Conservation (phyloP, 768 basidiomycete species). For the Phaffia australis region DNA sequence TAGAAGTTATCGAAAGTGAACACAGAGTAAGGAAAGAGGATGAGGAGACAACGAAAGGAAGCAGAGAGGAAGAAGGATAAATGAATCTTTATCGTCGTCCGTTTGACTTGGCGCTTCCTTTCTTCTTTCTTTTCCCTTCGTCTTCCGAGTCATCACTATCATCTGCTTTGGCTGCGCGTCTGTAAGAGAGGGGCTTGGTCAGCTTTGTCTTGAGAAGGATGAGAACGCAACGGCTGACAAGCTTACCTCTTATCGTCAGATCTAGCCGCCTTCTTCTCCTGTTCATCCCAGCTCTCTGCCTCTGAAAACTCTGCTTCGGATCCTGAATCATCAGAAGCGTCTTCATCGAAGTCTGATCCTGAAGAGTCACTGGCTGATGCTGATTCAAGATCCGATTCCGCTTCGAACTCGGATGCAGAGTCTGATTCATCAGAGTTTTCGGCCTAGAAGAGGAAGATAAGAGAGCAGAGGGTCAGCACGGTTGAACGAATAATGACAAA, state of each 20-base stretch:
- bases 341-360: conserved; percentile 30
- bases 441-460: neutral
- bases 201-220: too few relatives aligned
- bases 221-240: too few relatives aligned
- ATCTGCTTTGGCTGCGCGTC: neutral
- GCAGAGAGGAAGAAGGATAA: neutral
- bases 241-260: conserved; percentile 18
- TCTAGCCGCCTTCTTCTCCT: conserved; percentile 68
- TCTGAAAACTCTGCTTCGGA: conserved; percentile 33
- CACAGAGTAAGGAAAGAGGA: too few relatives aligned
- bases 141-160: conserved; percentile 3
- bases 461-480: neutral
- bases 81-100: conserved; percentile 2
- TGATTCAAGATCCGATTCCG: conserved; percentile 9
- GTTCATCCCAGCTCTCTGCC: conserved; percentile 93
- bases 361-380: conserved; percentile 24
- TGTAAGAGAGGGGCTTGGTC: too few relatives aligned
- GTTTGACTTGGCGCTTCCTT: neutral
- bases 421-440: conserved; percentile 44
- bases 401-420: conserved; percentile 54
- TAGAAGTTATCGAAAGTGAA: too few relatives aligned
- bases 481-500: neutral
- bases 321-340: conserved; percentile 30
- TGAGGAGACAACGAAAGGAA: neutral
- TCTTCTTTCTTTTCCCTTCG: neutral